Evolutionary conservation across 805 yeast genomes (phyloP), one percentile per base, ranked within the genome.

Genomic region (Yamadazyma endophytica): DNA sequence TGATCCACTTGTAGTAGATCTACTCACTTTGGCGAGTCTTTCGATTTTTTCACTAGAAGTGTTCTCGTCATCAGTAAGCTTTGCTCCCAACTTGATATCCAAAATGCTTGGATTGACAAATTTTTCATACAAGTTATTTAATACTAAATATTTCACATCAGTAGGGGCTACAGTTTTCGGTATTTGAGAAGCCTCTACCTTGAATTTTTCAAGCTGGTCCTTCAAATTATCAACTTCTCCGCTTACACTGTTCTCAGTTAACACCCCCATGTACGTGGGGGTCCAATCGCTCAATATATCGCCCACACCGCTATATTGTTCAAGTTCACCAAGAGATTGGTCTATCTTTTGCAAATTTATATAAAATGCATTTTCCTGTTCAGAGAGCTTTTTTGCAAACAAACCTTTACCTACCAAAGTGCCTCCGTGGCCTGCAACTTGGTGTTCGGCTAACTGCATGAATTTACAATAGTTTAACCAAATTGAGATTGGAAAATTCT

Each of bases 371-470:
- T 82, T 55, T 55, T 90, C 98, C 42, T 75, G 77, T 16, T 55
- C 56, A 0, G 60, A 51, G 0, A 89, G 66, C 0, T 80, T 79
- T 54, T 92, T 90, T 34, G 85, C 74, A 43, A 89, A 82, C 11
- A 90, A 59, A 0, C 88, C 95, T 24, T 73, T 69, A 40, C 77
- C 77, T 8, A 48, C 43, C 32, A 86, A 44, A 3, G 82, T 73
- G 0, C 96, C 97, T 5, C 70, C 84, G 49, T 90, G 98, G 5
- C 98, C 98, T 0, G 97, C 97, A 3, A 92, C 97, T 56, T 79
- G 82, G 49, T 83, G 85, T n/a, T 34, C 31, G 8, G 54, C 37
- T 7, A 23, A 21, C n/a, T n/a, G n/a, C n/a, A n/a, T n/a, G n/a
- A n/a, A n/a, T n/a, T n/a, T n/a, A n/a, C n/a, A n/a, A n/a, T n/a